Evolutionary conservation across 805 yeast genomes (phyloP).

Genomic region (Candida orba): DNA sequence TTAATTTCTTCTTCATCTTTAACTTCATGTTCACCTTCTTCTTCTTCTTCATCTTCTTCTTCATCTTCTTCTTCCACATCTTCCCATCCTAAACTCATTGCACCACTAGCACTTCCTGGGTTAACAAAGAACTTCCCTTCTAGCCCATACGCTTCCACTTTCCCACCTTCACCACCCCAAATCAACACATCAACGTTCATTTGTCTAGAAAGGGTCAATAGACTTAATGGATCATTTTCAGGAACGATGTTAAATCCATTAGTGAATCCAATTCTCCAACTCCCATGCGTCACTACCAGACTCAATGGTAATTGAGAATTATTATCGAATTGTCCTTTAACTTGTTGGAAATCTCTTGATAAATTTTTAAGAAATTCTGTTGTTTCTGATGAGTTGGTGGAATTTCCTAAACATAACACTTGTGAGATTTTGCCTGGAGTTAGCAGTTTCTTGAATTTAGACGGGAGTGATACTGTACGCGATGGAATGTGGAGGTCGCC

Average conservation of each 20-base stretch:
- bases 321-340: slow-evolving; percentile 77
- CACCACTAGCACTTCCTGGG: slow-evolving; percentile 97
- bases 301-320: slow-evolving; percentile 47
- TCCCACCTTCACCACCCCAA: slow-evolving; percentile 92
- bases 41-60: slow-evolving; percentile 24
- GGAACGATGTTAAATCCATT: slow-evolving; percentile 84
- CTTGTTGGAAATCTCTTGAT: slow-evolving; percentile 67
- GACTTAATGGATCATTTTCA: slow-evolving; percentile 75
- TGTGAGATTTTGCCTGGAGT: slow-evolving; percentile 82
- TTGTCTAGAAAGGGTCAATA: slow-evolving; percentile 78
- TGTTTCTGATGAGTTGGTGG: slow-evolving; percentile 57
- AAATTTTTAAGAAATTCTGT: slow-evolving; percentile 56
- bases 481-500: slow-evolving; percentile 92
- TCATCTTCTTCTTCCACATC: slow-evolving; percentile 41
- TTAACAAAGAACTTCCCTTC: slow-evolving; percentile 93
- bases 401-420: slow-evolving; percentile 80
- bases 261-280: slow-evolving; percentile 73
- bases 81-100: slow-evolving; percentile 61
- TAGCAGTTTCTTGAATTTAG: slow-evolving; percentile 62
- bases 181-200: slow-evolving; percentile 85
- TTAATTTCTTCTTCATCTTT: slow-evolving; percentile 14
- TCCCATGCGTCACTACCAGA: slow-evolving; percentile 59
- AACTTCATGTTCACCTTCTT: slow-evolving; percentile 5
- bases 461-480: slow-evolving; percentile 4
- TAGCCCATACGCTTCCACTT: slow-evolving; percentile 85